Evolutionary conservation across 2,329 filamentous ascomycete species (phyloP).

Genomic region (Gnomoniopsis sp.): DNA sequence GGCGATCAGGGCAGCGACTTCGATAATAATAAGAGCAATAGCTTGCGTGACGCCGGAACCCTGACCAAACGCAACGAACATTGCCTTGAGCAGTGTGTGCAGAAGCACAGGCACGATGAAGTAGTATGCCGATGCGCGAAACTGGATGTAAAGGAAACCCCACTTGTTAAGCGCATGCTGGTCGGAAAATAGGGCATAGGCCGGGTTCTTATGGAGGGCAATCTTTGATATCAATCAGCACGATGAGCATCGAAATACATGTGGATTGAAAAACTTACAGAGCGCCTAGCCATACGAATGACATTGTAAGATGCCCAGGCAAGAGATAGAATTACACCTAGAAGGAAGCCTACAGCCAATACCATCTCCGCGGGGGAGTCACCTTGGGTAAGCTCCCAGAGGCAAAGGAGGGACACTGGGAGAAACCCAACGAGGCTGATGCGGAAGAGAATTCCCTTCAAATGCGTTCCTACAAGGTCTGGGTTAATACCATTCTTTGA

Average conservation of each 20-base stretch:
- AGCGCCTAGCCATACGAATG: slow-evolving; percentile 74
- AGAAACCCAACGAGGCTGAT: slow-evolving; percentile 80
- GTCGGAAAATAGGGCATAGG: slow-evolving; percentile 87
- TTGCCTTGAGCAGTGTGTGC: slow-evolving; percentile 73
- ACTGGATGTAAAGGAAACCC: slow-evolving; percentile 89
- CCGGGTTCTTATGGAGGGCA: slow-evolving; percentile 83
- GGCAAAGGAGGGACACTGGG: slow-evolving; percentile 77
- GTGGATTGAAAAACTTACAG: slow-evolving; percentile 33
- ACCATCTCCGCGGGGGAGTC: slow-evolving; percentile 79
- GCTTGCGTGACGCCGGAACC: slow-evolving; percentile 65
- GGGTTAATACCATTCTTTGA: not conserved
- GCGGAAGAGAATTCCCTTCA: slow-evolving; percentile 84
- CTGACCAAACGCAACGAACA: slow-evolving; percentile 78
- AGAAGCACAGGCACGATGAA: slow-evolving; percentile 73
- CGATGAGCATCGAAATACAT: not conserved
- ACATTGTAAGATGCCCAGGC: slow-evolving; percentile 80
- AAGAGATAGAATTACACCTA: slow-evolving; percentile 70
- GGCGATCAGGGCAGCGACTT: slow-evolving; percentile 67
- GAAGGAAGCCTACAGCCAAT: slow-evolving; percentile 74
- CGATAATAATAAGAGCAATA: slow-evolving; percentile 72
- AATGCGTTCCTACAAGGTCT: slow-evolving; percentile 21
- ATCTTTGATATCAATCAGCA: slow-evolving; percentile 29
- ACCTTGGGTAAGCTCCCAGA: slow-evolving; percentile 78
- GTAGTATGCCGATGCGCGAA: slow-evolving; percentile 84
- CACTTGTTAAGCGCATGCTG: slow-evolving; percentile 83